A percentile compares a stretch with the other conserved stretches of the same genome.
These are phyloP conservation scores for Crithidia fasciculata DNA, from an alignment of 208 protist genomes.

Conservation along the genomic window DNA sequence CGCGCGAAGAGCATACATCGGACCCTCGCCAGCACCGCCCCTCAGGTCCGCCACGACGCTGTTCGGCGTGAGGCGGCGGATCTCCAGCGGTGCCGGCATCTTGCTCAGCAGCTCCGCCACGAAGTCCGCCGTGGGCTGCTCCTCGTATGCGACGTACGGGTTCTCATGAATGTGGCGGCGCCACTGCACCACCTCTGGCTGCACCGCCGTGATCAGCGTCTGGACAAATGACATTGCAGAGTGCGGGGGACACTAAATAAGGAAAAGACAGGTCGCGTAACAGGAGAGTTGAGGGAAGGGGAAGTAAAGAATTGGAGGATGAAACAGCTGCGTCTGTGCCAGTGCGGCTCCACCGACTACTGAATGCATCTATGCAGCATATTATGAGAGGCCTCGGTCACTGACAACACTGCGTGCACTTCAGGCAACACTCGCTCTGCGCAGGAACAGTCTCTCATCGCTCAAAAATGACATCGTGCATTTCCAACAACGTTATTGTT, in stretches of 20 bases:
- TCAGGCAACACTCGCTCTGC: too few species aligned
- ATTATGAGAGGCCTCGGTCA: too few species aligned
- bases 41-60: constrained; percentile 61
- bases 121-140: constrained; percentile 71
- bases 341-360: too few species aligned
- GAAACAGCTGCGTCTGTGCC: background rate
- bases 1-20: constrained; percentile 66
- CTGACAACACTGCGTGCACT: too few species aligned
- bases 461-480: background rate
- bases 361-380: too few species aligned
- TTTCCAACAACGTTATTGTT: background rate
- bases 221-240: constrained; percentile 48
- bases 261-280: background rate
- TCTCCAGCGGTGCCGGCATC: constrained; percentile 51
- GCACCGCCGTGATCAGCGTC: constrained; percentile 44
- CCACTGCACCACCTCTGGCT: constrained; percentile 66
- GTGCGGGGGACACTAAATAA: background rate
- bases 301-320: background rate
- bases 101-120: constrained; percentile 46
- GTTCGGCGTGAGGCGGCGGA: constrained; percentile 54
- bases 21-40: constrained; percentile 53
- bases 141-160: constrained; percentile 62
- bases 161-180: constrained; percentile 74
- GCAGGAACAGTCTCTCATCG: background rate
- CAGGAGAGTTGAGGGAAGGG: constrained; percentile 6